Evolutionary conservation across 306 rosid species (phyloP), one percentile per base, ranked within the genome.

Genomic region (Vigna reflexopilosa): DNA sequence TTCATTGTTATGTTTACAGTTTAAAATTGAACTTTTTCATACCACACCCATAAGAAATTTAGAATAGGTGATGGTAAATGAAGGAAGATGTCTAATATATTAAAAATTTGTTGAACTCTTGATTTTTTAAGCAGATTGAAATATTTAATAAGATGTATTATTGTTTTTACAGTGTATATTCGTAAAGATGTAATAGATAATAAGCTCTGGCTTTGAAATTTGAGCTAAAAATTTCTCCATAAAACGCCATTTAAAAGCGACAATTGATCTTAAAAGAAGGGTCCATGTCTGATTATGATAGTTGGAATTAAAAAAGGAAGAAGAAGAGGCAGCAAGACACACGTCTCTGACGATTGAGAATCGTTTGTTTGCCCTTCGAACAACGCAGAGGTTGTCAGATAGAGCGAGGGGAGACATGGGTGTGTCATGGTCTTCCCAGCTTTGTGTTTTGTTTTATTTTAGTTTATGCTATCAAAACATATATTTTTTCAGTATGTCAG

Each of bases 351-450:
- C 50, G 70, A 8, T 64, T 17, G 70, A 17, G 45, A 64, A 64
- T 17, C 28, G 28, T n/a, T 64, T 16, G 48, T 34, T 63, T 36
- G 69, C 28, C 70, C 16, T 64, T 64, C 70, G 49, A 64, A 38
- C 15, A 9, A 36, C 40, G 70, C 70, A 64, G 28, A 38, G 70
- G 70, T 36, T 14, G 70, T 63, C 49, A 64, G 55, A 36, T 64
- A 14, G 30, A 6, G 20, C 1, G 50, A 40, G 16, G 34, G 52
- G 72, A 66, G 34, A 42, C 72, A 67, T 13, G 70, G 30, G 36
- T 44, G 26, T 20, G 55, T 5, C 72, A 67, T 42, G 40, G 19
- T 47, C 73, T 44, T 67, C 73, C 73, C 73, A 67, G 22, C 19
- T 67, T 22, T 67, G 11, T 47, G 30, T 44, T 67, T 67, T 67